phyloP scores from a whole-genome alignment of 306 rosid genomes.

The Vigna unguiculata region DNA sequence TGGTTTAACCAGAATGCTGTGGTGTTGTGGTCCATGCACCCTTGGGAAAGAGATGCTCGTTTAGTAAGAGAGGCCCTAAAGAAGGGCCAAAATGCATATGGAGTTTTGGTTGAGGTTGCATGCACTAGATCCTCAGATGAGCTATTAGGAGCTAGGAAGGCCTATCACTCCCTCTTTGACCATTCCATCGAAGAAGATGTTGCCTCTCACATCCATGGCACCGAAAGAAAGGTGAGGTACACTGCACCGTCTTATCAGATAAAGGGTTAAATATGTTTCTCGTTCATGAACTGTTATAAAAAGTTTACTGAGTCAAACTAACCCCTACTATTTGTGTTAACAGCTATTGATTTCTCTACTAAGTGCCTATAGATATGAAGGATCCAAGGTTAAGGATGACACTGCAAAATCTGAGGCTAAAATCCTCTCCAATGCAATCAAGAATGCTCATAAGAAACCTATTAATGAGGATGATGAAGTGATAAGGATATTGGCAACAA shows the following conservation, averaged over 20 bases:
- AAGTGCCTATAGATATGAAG: conserved; percentile 98
- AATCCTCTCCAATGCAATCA: conserved; percentile 58
- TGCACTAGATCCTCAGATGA: conserved; percentile 88
- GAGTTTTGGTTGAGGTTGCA: conserved; percentile 74
- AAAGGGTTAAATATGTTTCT: too few relatives aligned
- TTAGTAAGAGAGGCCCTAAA: conserved; percentile 72
- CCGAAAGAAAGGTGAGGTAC: conserved; percentile 65
- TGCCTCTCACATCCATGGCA: conserved; percentile 64
- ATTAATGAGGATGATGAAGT: conserved; percentile 75
- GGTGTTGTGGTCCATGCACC: conserved; percentile 90
- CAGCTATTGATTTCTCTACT: conserved; percentile 87
- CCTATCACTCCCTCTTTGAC: conserved; percentile 93
- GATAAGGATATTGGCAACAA: conserved; percentile 71
- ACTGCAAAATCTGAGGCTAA: conserved; percentile 76
- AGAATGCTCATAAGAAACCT: conserved; percentile 55
- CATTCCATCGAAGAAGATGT: conserved; percentile 95
- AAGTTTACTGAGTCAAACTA: background rate
- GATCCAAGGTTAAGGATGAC: conserved; percentile 65
- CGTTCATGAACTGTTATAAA: too few relatives aligned
- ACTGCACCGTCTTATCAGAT: background rate
- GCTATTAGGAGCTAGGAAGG: conserved; percentile 84
- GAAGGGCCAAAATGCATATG: conserved; percentile 61
- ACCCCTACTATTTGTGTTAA: conserved; percentile 28
- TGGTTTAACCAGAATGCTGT: conserved; percentile 66
- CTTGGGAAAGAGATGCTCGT: conserved; percentile 98